A percentile compares a stretch with the other conserved stretches of the same genome.
phyloP scores from a whole-genome alignment of 2,329 filamentous ascomycete species.

The Penicillium janthinellum region DNA sequence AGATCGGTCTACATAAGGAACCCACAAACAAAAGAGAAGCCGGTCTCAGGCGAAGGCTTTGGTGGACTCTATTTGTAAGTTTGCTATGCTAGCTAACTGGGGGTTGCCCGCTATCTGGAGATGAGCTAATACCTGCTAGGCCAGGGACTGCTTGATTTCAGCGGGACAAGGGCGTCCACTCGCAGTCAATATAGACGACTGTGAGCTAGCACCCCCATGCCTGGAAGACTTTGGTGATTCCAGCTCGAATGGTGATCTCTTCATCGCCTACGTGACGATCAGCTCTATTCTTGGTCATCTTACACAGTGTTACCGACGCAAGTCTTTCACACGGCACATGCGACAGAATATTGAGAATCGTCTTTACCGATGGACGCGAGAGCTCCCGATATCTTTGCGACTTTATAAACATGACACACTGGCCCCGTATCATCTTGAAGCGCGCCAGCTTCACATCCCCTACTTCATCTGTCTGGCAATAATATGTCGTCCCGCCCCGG shows the following conservation, averaged over 20 bases:
- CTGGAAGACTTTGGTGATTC: constrained; percentile 38
- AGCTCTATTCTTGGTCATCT: constrained; percentile 41
- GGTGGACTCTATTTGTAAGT: constrained; percentile 49
- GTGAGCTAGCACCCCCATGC: constrained; percentile 41
- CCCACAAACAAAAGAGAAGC: constrained; percentile 39
- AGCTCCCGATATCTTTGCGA: constrained; percentile 32
- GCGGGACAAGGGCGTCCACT: constrained; percentile 46
- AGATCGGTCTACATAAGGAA: constrained; percentile 49
- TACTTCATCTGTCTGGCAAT: constrained; percentile 48
- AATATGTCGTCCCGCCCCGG: constrained; percentile 35
- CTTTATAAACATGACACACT: constrained; percentile 19
- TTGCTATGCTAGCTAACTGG: background rate
- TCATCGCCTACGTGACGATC: constrained; percentile 45
- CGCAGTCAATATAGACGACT: constrained; percentile 43
- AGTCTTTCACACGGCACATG: constrained; percentile 28
- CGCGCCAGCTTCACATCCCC: constrained; percentile 41
- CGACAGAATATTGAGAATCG: constrained; percentile 30
- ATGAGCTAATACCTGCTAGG: constrained; percentile 19
- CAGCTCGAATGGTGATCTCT: constrained; percentile 34
- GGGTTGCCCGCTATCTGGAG: background rate
- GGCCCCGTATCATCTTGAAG: constrained; percentile 41
- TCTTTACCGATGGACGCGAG: constrained; percentile 42
- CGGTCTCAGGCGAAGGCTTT: constrained; percentile 42
- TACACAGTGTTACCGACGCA: constrained; percentile 29
- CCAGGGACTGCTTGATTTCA: constrained; percentile 45